phyloP scores from a whole-genome alignment of 768 basidiomycete genomes.

The Pilatotrama ljubarskyi region DNA sequence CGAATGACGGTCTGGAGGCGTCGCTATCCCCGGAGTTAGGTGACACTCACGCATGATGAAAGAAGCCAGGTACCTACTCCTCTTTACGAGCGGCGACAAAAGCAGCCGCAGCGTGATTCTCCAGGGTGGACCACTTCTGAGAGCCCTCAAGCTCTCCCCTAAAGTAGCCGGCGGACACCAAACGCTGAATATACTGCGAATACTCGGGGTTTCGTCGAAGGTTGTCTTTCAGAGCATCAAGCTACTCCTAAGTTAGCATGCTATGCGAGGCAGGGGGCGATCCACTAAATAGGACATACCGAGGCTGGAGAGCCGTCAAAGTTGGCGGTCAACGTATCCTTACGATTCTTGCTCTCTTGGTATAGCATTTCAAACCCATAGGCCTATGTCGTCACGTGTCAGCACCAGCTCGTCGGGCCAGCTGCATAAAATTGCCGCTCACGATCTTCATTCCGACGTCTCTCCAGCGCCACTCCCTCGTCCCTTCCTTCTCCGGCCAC shows the following conservation, averaged over 20 bases:
- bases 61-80: constrained; percentile 58
- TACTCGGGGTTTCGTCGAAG: constrained; percentile 71
- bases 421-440: constrained; percentile 24
- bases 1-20: constrained; percentile 72
- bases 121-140: constrained; percentile 68
- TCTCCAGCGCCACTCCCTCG: constrained; percentile 71
- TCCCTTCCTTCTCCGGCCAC: constrained; percentile 62
- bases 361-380: constrained; percentile 98
- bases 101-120: constrained; percentile 64
- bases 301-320: constrained; percentile 38
- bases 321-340: constrained; percentile 41
- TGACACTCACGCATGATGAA: background rate
- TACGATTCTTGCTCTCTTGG: constrained; percentile 72
- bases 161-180: constrained; percentile 74
- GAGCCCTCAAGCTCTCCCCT: constrained; percentile 77
- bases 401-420: background rate
- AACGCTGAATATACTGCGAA: constrained; percentile 64
- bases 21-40: constrained; percentile 38
- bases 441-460: constrained; percentile 95
- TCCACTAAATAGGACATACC: constrained; percentile 34
- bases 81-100: constrained; percentile 63
- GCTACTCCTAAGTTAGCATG: constrained; percentile 36
- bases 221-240: constrained; percentile 65
- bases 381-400: constrained; percentile 46
- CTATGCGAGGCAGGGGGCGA: constrained; percentile 27